These are phyloP conservation scores for Termitomyces bulborhizus DNA, from an alignment of 768 basidiomycete species.

Conservation along the genomic window DNA sequence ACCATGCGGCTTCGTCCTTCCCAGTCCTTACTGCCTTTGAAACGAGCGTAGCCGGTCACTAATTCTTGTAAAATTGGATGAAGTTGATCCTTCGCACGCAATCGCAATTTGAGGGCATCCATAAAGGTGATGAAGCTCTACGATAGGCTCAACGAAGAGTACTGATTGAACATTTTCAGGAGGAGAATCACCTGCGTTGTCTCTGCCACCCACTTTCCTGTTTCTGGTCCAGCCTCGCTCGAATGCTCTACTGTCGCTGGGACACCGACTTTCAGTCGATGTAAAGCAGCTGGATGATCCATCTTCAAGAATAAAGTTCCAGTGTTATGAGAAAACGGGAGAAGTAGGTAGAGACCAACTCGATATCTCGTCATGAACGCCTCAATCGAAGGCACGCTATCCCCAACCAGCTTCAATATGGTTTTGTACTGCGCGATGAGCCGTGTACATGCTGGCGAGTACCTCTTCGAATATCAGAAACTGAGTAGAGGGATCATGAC, in stretches of 20 bases:
- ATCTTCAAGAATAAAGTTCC: conserved; percentile 40
- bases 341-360: conserved; percentile 34
- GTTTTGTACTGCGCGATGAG: conserved; percentile 97
- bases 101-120: conserved; percentile 89
- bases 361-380: conserved; percentile 87
- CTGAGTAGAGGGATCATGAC: conserved; percentile 17
- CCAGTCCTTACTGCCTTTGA: conserved; percentile 95
- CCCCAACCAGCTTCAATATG: conserved; percentile 91
- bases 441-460: conserved; percentile 92
- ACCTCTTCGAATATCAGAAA: conserved; percentile 51
- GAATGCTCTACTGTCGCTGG: conserved; percentile 97
- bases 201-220: conserved; percentile 95
- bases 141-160: background rate
- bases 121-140: conserved; percentile 98
- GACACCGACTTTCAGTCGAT: conserved; percentile 86
- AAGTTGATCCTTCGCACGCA: conserved; percentile 96
- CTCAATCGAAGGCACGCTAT: conserved; percentile 80
- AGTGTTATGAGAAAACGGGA: background rate
- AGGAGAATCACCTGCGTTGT: conserved; percentile 76
- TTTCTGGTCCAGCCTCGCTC: conserved; percentile 86
- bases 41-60: conserved; percentile 90
- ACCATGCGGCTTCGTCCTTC: conserved; percentile 93
- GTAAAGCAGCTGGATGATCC: conserved; percentile 90
- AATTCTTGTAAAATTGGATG: conserved; percentile 93
- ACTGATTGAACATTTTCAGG: background rate